Conservation (phyloP, 2,329 filamentous ascomycete species). For the Aspergillus hortae region DNA sequence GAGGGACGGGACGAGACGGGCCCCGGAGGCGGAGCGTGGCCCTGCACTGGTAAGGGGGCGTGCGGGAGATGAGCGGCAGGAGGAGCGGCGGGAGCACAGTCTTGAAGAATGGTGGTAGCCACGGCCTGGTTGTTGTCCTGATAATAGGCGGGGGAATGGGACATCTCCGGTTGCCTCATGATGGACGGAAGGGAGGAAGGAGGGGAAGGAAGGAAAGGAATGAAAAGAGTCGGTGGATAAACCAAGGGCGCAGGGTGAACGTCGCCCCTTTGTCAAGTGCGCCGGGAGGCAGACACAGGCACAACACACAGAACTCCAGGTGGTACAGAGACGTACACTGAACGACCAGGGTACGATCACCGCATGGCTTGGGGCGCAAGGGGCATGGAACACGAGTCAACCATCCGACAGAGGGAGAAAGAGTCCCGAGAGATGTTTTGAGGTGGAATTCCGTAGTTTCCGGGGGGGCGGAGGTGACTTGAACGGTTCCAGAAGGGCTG, state of each 20-base stretch:
- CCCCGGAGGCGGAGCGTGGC: constrained; percentile 6
- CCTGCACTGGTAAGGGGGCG: not conserved
- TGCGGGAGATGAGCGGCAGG: constrained; percentile 14
- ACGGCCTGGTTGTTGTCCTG: constrained; percentile 25
- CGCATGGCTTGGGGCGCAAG: constrained; percentile 21
- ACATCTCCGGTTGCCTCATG: constrained; percentile 35
- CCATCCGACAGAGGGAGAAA: not conserved
- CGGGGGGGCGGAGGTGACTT: too few relatives aligned
- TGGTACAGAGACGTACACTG: constrained; percentile 20
- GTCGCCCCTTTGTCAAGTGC: constrained; percentile 14
- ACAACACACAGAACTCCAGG: constrained; percentile 6
- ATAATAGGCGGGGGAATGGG: constrained; percentile 33
- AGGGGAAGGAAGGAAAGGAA: not conserved
- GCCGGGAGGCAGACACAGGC: constrained; percentile 6
- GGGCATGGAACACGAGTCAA: constrained; percentile 8
- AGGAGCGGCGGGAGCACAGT: constrained; percentile 16
- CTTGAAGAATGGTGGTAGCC: constrained; percentile 17
- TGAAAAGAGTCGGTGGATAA: constrained; percentile 15
- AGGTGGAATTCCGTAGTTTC: too few relatives aligned
- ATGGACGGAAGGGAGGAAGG: constrained; percentile 11
- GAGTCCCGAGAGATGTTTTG: constrained; percentile 1
- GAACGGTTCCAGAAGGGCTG: too few relatives aligned
- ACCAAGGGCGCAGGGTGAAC: not conserved
- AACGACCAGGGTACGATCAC: constrained; percentile 19
- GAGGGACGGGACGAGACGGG: constrained; percentile 12